Evolutionary conservation across 306 rosid genomes (phyloP).

Genomic region (Rosa rugosa): DNA sequence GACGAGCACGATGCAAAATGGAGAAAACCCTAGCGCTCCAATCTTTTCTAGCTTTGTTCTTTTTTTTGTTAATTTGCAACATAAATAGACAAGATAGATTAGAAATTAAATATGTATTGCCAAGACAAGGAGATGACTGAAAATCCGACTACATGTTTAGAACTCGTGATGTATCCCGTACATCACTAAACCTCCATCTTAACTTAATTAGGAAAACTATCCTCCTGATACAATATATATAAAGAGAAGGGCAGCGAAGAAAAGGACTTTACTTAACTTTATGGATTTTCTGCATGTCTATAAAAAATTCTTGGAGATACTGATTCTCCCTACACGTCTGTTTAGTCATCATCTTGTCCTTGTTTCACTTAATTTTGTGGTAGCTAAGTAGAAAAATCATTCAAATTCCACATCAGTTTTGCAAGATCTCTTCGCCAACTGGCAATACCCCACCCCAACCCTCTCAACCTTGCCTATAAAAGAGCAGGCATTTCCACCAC

Average conservation of each 20-base stretch:
- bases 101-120: not conserved
- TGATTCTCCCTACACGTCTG: slow-evolving; percentile 48
- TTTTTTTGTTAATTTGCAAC: slow-evolving; percentile 3
- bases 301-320: slow-evolving; percentile 38
- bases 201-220: not conserved
- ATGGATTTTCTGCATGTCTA: not conserved
- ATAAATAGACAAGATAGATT: not conserved
- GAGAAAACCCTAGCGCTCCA: too few relatives aligned
- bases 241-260: not conserved
- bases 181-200: slow-evolving; percentile 8
- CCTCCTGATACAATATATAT: not conserved
- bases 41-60: too few relatives aligned
- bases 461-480: slow-evolving; percentile 55
- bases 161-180: not conserved
- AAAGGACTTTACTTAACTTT: not conserved
- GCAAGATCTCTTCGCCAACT: slow-evolving; percentile 55
- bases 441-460: slow-evolving; percentile 45
- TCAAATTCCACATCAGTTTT: slow-evolving; percentile 43
- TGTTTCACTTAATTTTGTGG: slow-evolving; percentile 45
- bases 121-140: not conserved
- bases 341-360: slow-evolving; percentile 38
- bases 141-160: not conserved
- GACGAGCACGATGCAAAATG: too few relatives aligned
- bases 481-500: slow-evolving; percentile 44
- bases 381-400: slow-evolving; percentile 60